Evolutionary conservation across 108 stramenopile genomes (phyloP).

Genomic region (Nannochloropsis gaditana): DNA sequence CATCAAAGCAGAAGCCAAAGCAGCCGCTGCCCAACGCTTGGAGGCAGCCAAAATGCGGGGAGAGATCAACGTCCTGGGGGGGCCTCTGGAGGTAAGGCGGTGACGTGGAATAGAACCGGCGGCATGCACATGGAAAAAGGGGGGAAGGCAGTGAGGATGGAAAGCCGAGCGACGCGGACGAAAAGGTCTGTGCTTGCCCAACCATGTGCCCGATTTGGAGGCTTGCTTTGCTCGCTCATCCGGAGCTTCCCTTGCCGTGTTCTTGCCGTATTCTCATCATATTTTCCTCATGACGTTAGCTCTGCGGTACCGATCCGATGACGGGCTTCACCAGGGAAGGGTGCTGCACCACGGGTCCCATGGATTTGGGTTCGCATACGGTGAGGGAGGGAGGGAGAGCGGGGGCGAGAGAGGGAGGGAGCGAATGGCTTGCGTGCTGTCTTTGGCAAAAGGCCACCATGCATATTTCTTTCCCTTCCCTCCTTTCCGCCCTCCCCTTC

Average conservation of each 20-base stretch:
- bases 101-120: no score
- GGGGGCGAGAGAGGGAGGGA: background rate
- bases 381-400: slow-evolving; percentile 22
- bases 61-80: background rate
- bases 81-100: background rate
- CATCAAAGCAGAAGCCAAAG: background rate
- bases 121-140: no score
- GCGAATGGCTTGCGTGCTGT: background rate
- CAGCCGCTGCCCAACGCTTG: background rate
- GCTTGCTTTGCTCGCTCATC: background rate
- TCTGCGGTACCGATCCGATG: slow-evolving; percentile 2
- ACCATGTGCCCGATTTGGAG: no score
- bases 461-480: background rate
- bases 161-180: no score
- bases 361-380: slow-evolving; percentile 70
- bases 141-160: no score
- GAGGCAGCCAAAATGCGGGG: background rate
- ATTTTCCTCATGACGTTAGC: background rate
- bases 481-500: background rate
- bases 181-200: no score
- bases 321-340: slow-evolving; percentile 78
- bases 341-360: slow-evolving; percentile 65
- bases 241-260: background rate
- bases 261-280: background rate
- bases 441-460: background rate